These are phyloP conservation scores for Sporodiniella umbellata DNA, from an alignment of 371 early-diverging fungal species.

Conservation along the genomic window DNA sequence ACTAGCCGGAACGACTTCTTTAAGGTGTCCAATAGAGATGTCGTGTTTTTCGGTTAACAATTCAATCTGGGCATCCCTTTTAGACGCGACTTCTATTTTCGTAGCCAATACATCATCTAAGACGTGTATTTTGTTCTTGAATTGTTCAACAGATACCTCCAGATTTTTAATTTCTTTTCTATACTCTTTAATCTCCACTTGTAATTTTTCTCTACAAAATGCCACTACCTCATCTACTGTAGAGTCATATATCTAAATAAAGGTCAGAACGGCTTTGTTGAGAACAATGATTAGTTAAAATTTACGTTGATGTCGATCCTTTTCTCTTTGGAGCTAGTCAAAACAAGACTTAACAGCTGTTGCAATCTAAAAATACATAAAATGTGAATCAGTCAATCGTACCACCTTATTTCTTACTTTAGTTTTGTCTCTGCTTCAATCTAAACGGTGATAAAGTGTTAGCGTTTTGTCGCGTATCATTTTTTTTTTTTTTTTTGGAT, in stretches of 20 bases:
- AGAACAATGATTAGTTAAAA: no score
- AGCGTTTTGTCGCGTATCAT: no score
- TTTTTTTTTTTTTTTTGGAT: background rate
- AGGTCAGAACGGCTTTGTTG: background rate
- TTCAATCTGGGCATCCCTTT: slow-evolving; percentile 16
- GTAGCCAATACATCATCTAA: slow-evolving; percentile 3
- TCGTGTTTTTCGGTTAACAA: background rate
- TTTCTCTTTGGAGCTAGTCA: slow-evolving; percentile 32
- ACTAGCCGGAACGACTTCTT: background rate
- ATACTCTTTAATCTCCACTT: slow-evolving; percentile 16
- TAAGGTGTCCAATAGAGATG: no score
- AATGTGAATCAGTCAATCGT: background rate
- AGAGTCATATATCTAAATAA: background rate
- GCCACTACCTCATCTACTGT: slow-evolving; percentile 30
- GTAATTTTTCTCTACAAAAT: slow-evolving; percentile 32
- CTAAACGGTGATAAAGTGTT: slow-evolving; percentile 9
- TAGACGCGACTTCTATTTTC: slow-evolving; percentile 9
- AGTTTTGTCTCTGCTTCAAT: slow-evolving; percentile 35
- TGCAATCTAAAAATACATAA: slow-evolving; percentile 16
- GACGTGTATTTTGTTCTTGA: slow-evolving; percentile 6
- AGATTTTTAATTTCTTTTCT: slow-evolving; percentile 11
- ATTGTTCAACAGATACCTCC: background rate
- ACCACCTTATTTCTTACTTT: slow-evolving; percentile 7
- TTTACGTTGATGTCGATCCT: slow-evolving; percentile 6
- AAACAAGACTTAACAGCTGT: slow-evolving; percentile 28